Conservation (phyloP, 768 basidiomycete genomes). For the Megacollybia marginata region DNA sequence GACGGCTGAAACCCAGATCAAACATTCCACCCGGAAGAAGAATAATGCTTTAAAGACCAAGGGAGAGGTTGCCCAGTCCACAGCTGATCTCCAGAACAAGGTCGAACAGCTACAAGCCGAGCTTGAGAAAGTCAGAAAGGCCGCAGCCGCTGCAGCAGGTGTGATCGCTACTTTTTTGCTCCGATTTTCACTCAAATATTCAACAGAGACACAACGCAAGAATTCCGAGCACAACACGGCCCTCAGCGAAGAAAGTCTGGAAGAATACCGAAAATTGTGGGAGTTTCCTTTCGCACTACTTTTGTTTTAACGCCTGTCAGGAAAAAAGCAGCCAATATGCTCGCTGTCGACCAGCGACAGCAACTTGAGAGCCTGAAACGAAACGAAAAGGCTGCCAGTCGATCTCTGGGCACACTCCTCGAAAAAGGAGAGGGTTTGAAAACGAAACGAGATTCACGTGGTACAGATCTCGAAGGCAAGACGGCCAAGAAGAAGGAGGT, state of each 20-base stretch:
- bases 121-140: conserved; percentile 52
- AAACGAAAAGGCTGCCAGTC: conserved; percentile 69
- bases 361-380: conserved; percentile 71
- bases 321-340: conserved; percentile 70
- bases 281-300: conserved; percentile 15
- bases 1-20: conserved; percentile 79
- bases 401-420: conserved; percentile 56
- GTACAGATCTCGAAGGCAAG: conserved; percentile 43
- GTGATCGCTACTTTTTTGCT: conserved; percentile 10
- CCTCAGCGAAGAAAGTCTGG: conserved; percentile 75
- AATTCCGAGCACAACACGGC: conserved; percentile 70
- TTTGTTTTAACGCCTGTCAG: conserved; percentile 29
- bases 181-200: conserved; percentile 7
- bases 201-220: conserved; percentile 64
- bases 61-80: conserved; percentile 58
- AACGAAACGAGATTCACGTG: conserved; percentile 47
- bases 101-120: conserved; percentile 57
- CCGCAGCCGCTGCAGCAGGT: conserved; percentile 80
- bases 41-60: conserved; percentile 58
- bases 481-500: conserved; percentile 55
- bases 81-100: conserved; percentile 34
- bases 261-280: conserved; percentile 80
- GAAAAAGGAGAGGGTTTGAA: conserved; percentile 64
- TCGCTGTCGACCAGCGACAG: conserved; percentile 85
- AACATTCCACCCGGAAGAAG: conserved; percentile 74